Evolutionary conservation across 116 monocot genomes (phyloP).

Genomic region (Thalassia testudinum): DNA sequence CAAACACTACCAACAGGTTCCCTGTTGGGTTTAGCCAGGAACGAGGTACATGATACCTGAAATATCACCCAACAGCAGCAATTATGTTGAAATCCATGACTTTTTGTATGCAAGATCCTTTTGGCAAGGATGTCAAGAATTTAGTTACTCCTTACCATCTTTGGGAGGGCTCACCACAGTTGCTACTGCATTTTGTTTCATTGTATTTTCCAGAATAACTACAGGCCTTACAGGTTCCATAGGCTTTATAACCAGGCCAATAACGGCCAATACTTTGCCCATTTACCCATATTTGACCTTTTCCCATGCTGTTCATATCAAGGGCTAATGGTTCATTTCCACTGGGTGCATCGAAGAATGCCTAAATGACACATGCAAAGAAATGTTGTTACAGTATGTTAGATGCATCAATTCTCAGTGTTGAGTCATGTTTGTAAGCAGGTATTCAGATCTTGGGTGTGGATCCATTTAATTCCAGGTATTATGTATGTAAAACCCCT

Average conservation of each 20-base stretch:
- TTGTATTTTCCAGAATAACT: constrained; percentile 50
- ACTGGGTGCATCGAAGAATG: constrained; percentile 73
- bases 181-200: constrained; percentile 56
- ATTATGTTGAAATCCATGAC: neutral
- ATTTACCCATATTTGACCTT: constrained; percentile 95
- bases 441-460: too few species aligned
- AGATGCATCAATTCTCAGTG: too few species aligned
- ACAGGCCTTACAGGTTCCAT: constrained; percentile 48
- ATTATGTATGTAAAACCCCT: too few species aligned
- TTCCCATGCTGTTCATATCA: constrained; percentile 89
- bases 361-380: constrained; percentile 10
- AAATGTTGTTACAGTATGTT: too few species aligned
- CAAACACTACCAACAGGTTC: constrained; percentile 79
- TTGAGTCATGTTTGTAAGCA: too few species aligned
- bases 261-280: constrained; percentile 84
- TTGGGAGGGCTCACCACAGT: constrained; percentile 83
- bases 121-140: neutral
- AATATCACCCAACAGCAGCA: neutral
- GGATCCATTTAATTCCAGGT: neutral
- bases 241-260: constrained; percentile 79
- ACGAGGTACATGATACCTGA: constrained; percentile 92
- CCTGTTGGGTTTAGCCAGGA: constrained; percentile 76
- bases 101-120: too few species aligned
- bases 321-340: constrained; percentile 81
- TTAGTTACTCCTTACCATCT: constrained; percentile 41